Evolutionary conservation across 768 basidiomycete species (phyloP).

Genomic region (Termitomyces sp.): DNA sequence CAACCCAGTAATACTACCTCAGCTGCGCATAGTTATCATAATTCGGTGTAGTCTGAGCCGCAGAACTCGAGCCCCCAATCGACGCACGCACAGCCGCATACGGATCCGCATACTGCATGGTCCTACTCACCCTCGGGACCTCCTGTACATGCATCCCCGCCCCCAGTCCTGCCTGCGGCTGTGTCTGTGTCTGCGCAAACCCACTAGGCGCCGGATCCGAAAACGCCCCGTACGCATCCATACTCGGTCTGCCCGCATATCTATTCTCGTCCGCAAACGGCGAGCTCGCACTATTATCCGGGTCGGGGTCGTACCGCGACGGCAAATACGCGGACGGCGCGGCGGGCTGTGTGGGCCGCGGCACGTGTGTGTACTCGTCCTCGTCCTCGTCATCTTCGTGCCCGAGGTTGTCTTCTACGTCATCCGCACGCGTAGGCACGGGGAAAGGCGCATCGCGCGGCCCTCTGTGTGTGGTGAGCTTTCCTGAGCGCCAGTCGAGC

Average conservation of each 20-base stretch:
- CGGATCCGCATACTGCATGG: slow-evolving; percentile 92
- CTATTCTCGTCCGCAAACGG: slow-evolving; percentile 52
- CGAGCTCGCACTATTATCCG: background rate
- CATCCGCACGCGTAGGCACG: slow-evolving; percentile 42
- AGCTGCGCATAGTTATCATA: slow-evolving; percentile 53
- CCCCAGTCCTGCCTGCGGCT: background rate
- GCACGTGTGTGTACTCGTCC: slow-evolving; percentile 43
- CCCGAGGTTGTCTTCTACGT: slow-evolving; percentile 34
- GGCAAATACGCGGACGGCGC: slow-evolving; percentile 10
- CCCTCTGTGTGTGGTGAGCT: slow-evolving; percentile 38
- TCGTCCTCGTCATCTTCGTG: slow-evolving; percentile 23
- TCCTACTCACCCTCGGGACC: slow-evolving; percentile 66
- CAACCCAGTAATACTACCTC: slow-evolving; percentile 24
- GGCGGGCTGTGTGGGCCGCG: slow-evolving; percentile 22
- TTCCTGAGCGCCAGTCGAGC: slow-evolving; percentile 73
- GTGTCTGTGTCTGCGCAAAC: slow-evolving; percentile 28
- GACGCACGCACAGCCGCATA: slow-evolving; percentile 76
- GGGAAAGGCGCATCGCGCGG: slow-evolving; percentile 72
- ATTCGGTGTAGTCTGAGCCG: slow-evolving; percentile 28
- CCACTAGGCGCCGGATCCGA: slow-evolving; percentile 81
- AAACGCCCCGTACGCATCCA: slow-evolving; percentile 90
- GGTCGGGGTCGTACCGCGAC: slow-evolving; percentile 3
- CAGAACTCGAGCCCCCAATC: slow-evolving; percentile 28
- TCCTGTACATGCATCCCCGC: slow-evolving; percentile 34
- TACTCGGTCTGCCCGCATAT: slow-evolving; percentile 51